Evolutionary conservation across 2,329 filamentous ascomycete genomes (phyloP).

Genomic region (Arthrinium phaeospermum): DNA sequence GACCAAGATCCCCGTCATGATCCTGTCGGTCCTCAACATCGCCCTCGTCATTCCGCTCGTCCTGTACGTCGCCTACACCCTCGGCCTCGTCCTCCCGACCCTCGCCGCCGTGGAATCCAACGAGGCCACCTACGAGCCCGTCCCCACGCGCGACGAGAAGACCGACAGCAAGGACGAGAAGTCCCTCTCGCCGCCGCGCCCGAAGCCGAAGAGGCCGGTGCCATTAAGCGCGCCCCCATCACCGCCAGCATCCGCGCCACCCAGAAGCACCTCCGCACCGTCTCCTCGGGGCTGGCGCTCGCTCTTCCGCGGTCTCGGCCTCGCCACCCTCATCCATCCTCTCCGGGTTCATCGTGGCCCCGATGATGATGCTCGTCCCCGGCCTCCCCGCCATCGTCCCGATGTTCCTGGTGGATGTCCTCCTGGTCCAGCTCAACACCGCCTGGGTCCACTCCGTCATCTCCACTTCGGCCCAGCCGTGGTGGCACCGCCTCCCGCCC

Average conservation of each 20-base stretch:
- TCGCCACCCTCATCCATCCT: conserved; percentile 46
- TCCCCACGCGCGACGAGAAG: not conserved
- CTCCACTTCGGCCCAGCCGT: conserved; percentile 67
- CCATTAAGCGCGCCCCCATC: conserved; percentile 41
- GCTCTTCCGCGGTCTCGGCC: conserved; percentile 70
- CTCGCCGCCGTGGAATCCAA: conserved; percentile 65
- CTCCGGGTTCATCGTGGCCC: not conserved
- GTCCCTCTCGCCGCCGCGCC: conserved; percentile 42
- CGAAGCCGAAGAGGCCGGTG: conserved; percentile 17
- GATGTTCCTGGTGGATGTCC: conserved; percentile 57
- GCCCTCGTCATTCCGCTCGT: conserved; percentile 52
- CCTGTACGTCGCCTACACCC: conserved; percentile 52
- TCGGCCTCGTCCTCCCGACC: conserved; percentile 56
- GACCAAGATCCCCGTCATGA: not conserved
- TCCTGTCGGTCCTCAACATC: conserved; percentile 45
- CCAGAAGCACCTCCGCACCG: conserved; percentile 60
- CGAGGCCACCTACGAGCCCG: conserved; percentile 26
- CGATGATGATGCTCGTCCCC: conserved; percentile 38
- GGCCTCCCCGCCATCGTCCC: not conserved
- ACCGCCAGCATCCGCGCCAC: conserved; percentile 58
- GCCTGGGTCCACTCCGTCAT: conserved; percentile 89
- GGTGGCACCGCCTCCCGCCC: conserved; percentile 72
- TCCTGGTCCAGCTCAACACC: conserved; percentile 71
- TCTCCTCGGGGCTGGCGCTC: conserved; percentile 65
- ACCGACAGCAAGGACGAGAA: conserved; percentile 30